These are phyloP conservation scores for Gomphus bonarii DNA, from an alignment of 1,284 basidiomycete species.

Conservation along the genomic window DNA sequence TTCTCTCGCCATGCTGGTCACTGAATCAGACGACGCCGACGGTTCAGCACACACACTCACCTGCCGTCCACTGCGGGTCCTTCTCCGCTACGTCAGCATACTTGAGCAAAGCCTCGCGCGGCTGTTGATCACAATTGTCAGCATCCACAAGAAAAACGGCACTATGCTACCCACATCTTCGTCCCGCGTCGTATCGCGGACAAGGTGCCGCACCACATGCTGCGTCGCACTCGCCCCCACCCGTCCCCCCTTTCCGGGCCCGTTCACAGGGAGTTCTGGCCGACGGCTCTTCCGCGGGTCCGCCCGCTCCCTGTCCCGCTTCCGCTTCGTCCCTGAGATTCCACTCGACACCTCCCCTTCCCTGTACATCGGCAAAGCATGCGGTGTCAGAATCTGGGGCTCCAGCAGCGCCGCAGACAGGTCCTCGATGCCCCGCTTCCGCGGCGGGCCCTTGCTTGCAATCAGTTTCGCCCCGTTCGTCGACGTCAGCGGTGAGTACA, in stretches of 20 bases:
- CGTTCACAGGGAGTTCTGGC: conserved; percentile 85
- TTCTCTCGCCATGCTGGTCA: conserved; percentile 69
- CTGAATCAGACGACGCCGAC: background rate
- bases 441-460: conserved; percentile 63
- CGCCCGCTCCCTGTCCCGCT: conserved; percentile 79
- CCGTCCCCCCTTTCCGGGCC: conserved; percentile 86
- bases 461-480: conserved; percentile 87
- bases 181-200: conserved; percentile 78
- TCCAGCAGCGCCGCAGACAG: conserved; percentile 75
- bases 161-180: conserved; percentile 72
- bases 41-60: conserved; percentile 33
- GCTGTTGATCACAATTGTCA: conserved; percentile 40
- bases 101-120: conserved; percentile 90
- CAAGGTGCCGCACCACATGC: conserved; percentile 88
- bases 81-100: conserved; percentile 72
- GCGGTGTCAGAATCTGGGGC: conserved; percentile 79
- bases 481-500: conserved; percentile 84
- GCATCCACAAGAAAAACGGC: conserved; percentile 9
- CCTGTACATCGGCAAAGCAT: conserved; percentile 81
- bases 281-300: conserved; percentile 85
- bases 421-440: conserved; percentile 70
- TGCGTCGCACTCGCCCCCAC: conserved; percentile 94
- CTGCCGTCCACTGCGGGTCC: conserved; percentile 75
- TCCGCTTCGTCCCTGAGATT: conserved; percentile 61
- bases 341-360: conserved; percentile 42